Conservation (phyloP, 2,329 filamentous ascomycete species). For the Acarospora socialis region DNA sequence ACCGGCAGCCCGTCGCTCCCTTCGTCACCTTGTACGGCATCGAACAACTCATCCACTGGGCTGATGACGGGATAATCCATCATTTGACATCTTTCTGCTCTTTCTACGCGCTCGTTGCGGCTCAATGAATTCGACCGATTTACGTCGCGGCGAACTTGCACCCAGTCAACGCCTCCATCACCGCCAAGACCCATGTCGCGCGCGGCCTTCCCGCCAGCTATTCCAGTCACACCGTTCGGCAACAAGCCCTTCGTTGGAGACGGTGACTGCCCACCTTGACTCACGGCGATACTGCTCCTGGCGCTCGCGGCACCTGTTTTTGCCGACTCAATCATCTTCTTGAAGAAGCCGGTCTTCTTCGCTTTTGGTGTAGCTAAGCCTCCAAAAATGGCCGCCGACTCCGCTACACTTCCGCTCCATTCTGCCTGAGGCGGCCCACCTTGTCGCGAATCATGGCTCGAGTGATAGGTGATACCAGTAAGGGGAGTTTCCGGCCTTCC, state of each 20-base stretch:
- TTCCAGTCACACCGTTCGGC: slow-evolving; percentile 35
- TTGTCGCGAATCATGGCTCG: slow-evolving; percentile 56
- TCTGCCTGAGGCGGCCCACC: slow-evolving; percentile 51
- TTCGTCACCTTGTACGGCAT: slow-evolving; percentile 79
- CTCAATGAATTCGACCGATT: slow-evolving; percentile 91
- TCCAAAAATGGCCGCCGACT: slow-evolving; percentile 56
- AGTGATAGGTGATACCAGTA: slow-evolving; percentile 78
- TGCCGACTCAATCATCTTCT: slow-evolving; percentile 84
- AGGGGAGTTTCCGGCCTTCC: slow-evolving; percentile 41
- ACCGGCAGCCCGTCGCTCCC: slow-evolving; percentile 72
- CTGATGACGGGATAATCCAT: slow-evolving; percentile 79
- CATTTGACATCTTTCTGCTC: slow-evolving; percentile 84
- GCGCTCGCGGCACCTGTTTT: slow-evolving; percentile 88
- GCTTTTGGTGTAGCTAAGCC: slow-evolving; percentile 62
- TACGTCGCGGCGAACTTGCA: slow-evolving; percentile 91
- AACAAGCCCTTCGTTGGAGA: slow-evolving; percentile 36
- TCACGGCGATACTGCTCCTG: slow-evolving; percentile 65
- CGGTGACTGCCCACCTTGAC: slow-evolving; percentile 32
- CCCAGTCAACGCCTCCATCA: slow-evolving; percentile 56
- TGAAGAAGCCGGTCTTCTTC: slow-evolving; percentile 82
- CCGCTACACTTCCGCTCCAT: slow-evolving; percentile 42
- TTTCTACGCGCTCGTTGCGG: slow-evolving; percentile 70
- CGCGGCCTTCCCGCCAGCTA: slow-evolving; percentile 43
- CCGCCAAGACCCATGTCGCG: slow-evolving; percentile 56
- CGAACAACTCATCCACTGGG: slow-evolving; percentile 77